Evolutionary conservation across 345 rosid species (phyloP).

Genomic region (Gossypium mustelinum): DNA sequence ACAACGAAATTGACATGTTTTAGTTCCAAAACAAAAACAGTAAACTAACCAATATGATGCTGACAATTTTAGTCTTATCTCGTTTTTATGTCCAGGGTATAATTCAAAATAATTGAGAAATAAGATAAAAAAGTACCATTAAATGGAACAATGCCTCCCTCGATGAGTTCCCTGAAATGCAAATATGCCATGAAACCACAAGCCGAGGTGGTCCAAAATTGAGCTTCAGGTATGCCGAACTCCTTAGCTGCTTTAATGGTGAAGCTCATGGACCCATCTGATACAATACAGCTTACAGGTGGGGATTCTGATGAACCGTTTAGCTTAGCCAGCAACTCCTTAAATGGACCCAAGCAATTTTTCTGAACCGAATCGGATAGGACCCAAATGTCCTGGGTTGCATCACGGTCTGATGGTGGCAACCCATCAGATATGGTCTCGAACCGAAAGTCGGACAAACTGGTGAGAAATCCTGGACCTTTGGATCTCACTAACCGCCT

Average conservation of each 20-base stretch:
- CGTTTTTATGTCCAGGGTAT: no score
- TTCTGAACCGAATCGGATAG: slow-evolving; percentile 20
- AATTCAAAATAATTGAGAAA: no score
- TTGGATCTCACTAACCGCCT: slow-evolving; percentile 9
- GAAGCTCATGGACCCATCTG: slow-evolving; percentile 32
- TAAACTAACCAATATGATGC: no score
- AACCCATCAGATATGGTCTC: slow-evolving; percentile 17
- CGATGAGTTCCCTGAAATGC: slow-evolving; percentile 25
- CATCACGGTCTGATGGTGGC: background rate
- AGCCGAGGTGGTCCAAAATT: slow-evolving; percentile 33
- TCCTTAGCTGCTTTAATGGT: slow-evolving; percentile 26
- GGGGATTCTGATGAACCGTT: slow-evolving; percentile 17
- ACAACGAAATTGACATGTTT: no score
- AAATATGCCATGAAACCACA: slow-evolving; percentile 32
- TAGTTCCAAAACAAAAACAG: no score
- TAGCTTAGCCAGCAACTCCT: slow-evolving; percentile 20
- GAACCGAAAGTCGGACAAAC: slow-evolving; percentile 10
- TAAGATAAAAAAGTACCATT: slow-evolving; percentile 21
- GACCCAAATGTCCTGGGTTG: slow-evolving; percentile 22
- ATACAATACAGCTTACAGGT: slow-evolving; percentile 29
- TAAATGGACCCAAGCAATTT: slow-evolving; percentile 28
- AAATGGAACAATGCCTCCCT: slow-evolving; percentile 32
- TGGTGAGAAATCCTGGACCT: slow-evolving; percentile 6
- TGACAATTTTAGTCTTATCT: no score
- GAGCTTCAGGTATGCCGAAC: slow-evolving; percentile 26